Evolutionary conservation across 345 rosid genomes (phyloP), one percentile per base, ranked within the genome.

Genomic region (Populus pruinosa): DNA sequence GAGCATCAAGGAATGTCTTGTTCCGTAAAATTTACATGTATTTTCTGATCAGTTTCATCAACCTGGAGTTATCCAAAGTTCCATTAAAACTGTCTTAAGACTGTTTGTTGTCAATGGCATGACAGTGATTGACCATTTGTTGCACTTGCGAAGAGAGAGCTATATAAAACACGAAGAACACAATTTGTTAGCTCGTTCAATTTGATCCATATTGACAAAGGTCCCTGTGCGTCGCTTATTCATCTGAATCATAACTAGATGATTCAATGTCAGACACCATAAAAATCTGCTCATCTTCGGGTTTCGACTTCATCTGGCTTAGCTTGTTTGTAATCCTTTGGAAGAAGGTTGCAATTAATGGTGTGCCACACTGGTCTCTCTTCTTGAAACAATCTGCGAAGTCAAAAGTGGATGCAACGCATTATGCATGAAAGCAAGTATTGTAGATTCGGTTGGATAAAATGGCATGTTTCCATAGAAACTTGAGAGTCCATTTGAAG

Each of bases 321-420:
- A 33, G 80, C 74, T 55, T 70, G 74, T 74, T 55, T 86, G 83
- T 83, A 78, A 77, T 84, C 88, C 83, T 83, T 84, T 20, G 89
- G 87, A 82, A 92, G 88, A 59, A 62, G 81, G 78, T 91, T 93
- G 78, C 98, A 96, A 84, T 93, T 83, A 71, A 96, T 93, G 41
- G 92, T 89, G 84, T 91, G 95, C 89, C 94, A 91, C 62, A 91
- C 93, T 1, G 95, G 92, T 88, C 88, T 93, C 90, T 92, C 97
- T 86, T 92, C 92, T 87, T 91, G 98, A 86, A 93, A 96, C 81
- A 88, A 85, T 81, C 97, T 92, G 91, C 78, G 83, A 69, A 71
- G 29, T 8, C 31, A 67, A 61, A 74, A 35, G 75, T 16, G 65
- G 55, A 38, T 33, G 33, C 64, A 70, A n/a, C 5, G 43, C 35